Base-by-base conservation (phyloP, 2,329 filamentous ascomycete genomes). In the Dactylellina haptotyla region DNA sequence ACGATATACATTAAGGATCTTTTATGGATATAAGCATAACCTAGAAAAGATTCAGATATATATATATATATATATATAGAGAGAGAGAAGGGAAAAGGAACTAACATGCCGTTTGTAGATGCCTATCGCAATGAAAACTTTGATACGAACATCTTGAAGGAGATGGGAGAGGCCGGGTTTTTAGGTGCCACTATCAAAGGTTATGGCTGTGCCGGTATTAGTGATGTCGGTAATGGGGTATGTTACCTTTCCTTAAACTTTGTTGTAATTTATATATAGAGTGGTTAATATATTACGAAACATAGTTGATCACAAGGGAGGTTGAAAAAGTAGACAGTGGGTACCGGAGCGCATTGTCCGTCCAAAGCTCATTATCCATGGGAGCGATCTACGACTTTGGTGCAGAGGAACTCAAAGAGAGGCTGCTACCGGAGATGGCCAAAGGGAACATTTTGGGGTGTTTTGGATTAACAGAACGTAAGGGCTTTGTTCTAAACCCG, bases 291-390 rank as follows among this genome's bases (percentile, higher is more conserved):
- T 39, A 39, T 39, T 39, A 12, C 16, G 16, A 12, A 3, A 10
- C 9, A 58, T 18, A 78, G 77, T 83, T 97, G 75, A 96, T 97
- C 81, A 96, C 92, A 18, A 88, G 92, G 79, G 93, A 93, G 75
- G 92, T 97, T 16, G 93, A 97, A 82, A 77, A 67, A 66, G 91
- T 97, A 26, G 93, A 97, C 80, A 95, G 91, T 73, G 93, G 93
- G 53, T 97, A 96, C 82, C 87, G 93, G 69, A 96, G 92, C 53
- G 93, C 91, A 76, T 96, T 96, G 90, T 96, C 92, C 4, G 93
- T 97, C 18, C 93, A 97, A 81, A 94, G 91, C 73, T 95, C 93
- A 0, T 84, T 97, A n/a, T 91, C 90, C 20, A 97, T 97, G 93
- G 93, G 92, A 20, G 92, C 91, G 25, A 97, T 97, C 78, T 85